These are phyloP conservation scores for Gastrolobium villosum DNA, from an alignment of 306 rosid genomes.

Conservation along the genomic window DNA sequence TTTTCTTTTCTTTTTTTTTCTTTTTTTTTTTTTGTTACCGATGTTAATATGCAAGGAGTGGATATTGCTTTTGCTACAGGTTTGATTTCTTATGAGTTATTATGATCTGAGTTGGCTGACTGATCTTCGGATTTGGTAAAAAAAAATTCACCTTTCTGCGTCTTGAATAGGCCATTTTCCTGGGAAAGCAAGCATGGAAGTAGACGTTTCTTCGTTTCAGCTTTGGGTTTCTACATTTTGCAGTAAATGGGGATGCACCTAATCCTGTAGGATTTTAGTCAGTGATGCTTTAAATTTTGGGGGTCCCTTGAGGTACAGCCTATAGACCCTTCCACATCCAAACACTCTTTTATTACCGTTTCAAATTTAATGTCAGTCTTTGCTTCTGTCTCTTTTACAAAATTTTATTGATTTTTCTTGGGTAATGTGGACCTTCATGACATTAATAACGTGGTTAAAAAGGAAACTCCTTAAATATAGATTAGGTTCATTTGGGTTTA, in stretches of 20 bases:
- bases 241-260: conserved; percentile 58
- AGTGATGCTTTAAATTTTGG: conserved; percentile 65
- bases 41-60: conserved; percentile 56
- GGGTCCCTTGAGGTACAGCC: conserved; percentile 55
- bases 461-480: not conserved
- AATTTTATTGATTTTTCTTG: conserved; percentile 56
- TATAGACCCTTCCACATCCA: conserved; percentile 70
- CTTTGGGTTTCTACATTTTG: conserved; percentile 48
- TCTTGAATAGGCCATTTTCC: conserved; percentile 48
- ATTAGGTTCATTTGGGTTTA: not conserved
- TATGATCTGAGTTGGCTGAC: conserved; percentile 42
- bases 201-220: conserved; percentile 42
- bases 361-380: conserved; percentile 72
- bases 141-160: conserved; percentile 1
- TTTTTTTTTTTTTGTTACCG: conserved; percentile 9
- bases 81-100: conserved; percentile 35
- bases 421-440: conserved; percentile 51
- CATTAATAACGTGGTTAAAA: conserved; percentile 34
- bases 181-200: conserved; percentile 46
- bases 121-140: conserved; percentile 39
- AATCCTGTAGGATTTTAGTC: conserved; percentile 61
- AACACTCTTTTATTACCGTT: conserved; percentile 73
- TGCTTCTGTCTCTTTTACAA: conserved; percentile 57
- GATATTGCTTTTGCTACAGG: conserved; percentile 28
- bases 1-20: conserved; percentile 25